phyloP scores from a whole-genome alignment of 1,284 basidiomycete genomes.

The Trametes sp. region DNA sequence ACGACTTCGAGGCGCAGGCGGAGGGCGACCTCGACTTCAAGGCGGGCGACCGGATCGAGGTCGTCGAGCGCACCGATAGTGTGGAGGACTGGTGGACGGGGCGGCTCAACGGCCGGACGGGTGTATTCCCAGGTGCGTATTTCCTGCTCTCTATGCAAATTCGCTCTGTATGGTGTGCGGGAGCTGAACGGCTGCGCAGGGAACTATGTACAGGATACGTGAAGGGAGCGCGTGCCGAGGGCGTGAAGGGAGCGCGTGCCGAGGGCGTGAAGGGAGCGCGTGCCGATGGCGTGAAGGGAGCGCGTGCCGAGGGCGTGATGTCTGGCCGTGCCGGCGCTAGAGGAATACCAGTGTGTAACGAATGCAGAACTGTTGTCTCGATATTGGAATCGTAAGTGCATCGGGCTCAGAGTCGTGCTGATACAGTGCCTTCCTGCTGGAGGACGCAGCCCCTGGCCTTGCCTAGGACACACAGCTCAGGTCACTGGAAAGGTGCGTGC shows the following conservation, averaged over 20 bases:
- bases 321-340: neutral
- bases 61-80: constrained; percentile 86
- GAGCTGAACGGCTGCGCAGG: constrained; percentile 15
- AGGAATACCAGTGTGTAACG: constrained; percentile 11
- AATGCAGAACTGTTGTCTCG: constrained; percentile 11
- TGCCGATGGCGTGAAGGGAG: neutral
- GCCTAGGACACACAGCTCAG: no score
- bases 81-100: constrained; percentile 99
- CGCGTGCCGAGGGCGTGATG: neutral
- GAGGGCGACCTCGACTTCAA: constrained; percentile 94
- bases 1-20: constrained; percentile 94
- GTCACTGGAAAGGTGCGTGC: no score
- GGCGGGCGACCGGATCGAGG: constrained; percentile 93
- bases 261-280: no score
- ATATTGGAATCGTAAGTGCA: constrained; percentile 6
- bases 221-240: constrained; percentile 20
- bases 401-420: neutral
- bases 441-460: neutral
- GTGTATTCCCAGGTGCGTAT: constrained; percentile 91
- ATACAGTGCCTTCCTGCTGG: neutral
- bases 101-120: constrained; percentile 81
- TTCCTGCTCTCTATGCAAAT: neutral
- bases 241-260: neutral
- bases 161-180: neutral
- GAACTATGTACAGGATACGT: constrained; percentile 60